phyloP scores from a whole-genome alignment of 2,329 filamentous ascomycete species.

The Nothophoma quercina region DNA sequence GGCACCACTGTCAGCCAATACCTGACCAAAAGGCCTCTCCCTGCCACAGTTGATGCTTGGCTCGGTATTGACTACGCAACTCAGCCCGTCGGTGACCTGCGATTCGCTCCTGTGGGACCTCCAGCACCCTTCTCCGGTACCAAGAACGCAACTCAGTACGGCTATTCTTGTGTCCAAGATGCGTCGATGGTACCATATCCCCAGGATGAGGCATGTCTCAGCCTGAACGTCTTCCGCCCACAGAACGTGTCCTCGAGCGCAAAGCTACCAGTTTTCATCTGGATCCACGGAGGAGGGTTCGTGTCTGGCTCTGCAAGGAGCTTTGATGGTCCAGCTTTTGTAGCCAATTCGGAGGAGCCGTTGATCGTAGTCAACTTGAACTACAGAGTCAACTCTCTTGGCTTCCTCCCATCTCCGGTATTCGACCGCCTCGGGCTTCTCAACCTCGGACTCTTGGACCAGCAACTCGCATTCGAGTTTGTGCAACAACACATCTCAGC shows the following conservation, averaged over 20 bases:
- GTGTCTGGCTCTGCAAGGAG: constrained; percentile 32
- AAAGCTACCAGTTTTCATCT: constrained; percentile 39
- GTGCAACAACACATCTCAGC: constrained; percentile 48
- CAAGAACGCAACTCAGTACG: constrained; percentile 49
- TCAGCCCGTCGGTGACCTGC: constrained; percentile 44
- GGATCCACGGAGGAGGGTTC: constrained; percentile 40
- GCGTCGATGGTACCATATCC: constrained; percentile 40
- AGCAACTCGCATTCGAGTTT: constrained; percentile 41
- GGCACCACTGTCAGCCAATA: constrained; percentile 49
- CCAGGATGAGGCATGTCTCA: constrained; percentile 36
- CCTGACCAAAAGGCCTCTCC: constrained; percentile 46
- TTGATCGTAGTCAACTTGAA: constrained; percentile 40
- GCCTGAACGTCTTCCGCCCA: constrained; percentile 37
- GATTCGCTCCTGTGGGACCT: constrained; percentile 50
- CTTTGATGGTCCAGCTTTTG: constrained; percentile 38
- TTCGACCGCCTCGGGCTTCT: constrained; percentile 37
- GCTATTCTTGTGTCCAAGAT: constrained; percentile 54
- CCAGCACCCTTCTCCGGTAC: constrained; percentile 50
- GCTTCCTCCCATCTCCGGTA: constrained; percentile 33
- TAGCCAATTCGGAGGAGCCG: constrained; percentile 31
- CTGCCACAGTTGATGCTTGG: constrained; percentile 54
- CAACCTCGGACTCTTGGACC: constrained; percentile 38
- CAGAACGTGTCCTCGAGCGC: constrained; percentile 21
- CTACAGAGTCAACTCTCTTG: constrained; percentile 38
- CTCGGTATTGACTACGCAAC: constrained; percentile 57